Evolutionary conservation across 2,329 filamentous ascomycete species (phyloP).

Genomic region (Monosporascus sp.): DNA sequence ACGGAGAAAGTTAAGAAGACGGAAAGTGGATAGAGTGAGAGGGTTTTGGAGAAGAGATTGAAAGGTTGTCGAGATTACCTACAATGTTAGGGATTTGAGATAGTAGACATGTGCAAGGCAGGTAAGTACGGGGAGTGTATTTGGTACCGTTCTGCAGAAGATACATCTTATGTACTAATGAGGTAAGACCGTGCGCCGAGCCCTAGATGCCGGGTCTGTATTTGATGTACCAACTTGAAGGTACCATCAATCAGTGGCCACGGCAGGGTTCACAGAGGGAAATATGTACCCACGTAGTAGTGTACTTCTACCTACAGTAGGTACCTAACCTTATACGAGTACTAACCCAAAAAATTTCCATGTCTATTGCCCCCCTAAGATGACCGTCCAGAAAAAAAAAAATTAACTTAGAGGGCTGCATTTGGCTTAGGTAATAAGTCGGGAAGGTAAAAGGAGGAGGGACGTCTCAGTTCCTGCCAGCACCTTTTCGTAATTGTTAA

Average conservation of each 20-base stretch:
- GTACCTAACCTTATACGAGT: neutral
- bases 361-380: neutral
- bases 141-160: neutral
- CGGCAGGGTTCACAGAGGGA: too few relatives aligned
- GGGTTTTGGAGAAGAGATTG: neutral
- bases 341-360: neutral
- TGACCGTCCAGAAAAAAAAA: neutral
- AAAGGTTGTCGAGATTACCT: neutral
- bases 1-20: neutral
- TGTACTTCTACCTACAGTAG: too few relatives aligned
- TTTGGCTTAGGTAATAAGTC: neutral
- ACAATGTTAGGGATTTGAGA: neutral
- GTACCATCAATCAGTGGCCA: too few relatives aligned
- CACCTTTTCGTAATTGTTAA: neutral
- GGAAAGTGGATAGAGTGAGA: neutral
- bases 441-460: slow-evolving; percentile 4
- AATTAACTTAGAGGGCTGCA: neutral
- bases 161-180: neutral
- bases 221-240: slow-evolving; percentile 1
- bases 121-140: neutral
- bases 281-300: too few relatives aligned
- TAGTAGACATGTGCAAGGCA: neutral
- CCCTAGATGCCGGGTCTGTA: neutral
- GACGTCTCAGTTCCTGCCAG: neutral
- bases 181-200: neutral